These are phyloP conservation scores for Hypsizygus ulmarius DNA, from an alignment of 1,284 basidiomycete genomes.

Conservation along the genomic window DNA sequence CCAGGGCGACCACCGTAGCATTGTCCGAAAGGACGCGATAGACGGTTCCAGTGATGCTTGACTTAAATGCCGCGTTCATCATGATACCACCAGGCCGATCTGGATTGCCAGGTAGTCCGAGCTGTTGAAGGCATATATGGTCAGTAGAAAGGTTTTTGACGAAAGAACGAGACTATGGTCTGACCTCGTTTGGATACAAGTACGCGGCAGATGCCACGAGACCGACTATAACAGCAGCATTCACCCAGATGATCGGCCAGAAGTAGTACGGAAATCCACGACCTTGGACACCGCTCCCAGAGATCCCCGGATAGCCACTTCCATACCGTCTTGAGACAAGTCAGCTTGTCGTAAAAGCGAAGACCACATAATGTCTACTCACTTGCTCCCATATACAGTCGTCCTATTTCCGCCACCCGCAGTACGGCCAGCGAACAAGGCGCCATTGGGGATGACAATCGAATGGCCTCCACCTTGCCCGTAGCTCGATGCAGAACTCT, in stretches of 20 bases:
- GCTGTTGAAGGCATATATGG: neutral
- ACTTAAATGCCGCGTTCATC: neutral
- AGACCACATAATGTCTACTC: neutral
- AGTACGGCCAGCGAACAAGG: neutral
- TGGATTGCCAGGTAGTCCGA: neutral
- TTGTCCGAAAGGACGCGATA: conserved; percentile 4
- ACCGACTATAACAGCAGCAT: neutral
- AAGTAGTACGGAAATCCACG: conserved; percentile 54
- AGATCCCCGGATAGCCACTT: conserved; percentile 48
- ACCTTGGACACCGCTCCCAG: conserved; percentile 36
- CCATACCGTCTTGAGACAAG: conserved; percentile 40
- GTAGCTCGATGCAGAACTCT: neutral
- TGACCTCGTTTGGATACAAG: neutral
- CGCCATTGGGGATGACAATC: neutral
- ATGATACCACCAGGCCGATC: conserved; percentile 2
- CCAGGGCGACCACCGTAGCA: neutral
- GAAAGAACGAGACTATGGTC: neutral
- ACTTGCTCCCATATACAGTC: neutral
- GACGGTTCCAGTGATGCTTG: neutral
- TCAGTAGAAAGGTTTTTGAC: neutral
- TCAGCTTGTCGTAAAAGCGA: neutral
- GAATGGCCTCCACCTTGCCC: neutral
- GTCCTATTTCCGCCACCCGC: neutral
- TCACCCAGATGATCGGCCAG: conserved; percentile 49
- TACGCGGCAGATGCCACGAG: neutral